Evolutionary conservation across 1,139 yeast genomes (phyloP).

Genomic region (Geotrichum histeridarum): DNA sequence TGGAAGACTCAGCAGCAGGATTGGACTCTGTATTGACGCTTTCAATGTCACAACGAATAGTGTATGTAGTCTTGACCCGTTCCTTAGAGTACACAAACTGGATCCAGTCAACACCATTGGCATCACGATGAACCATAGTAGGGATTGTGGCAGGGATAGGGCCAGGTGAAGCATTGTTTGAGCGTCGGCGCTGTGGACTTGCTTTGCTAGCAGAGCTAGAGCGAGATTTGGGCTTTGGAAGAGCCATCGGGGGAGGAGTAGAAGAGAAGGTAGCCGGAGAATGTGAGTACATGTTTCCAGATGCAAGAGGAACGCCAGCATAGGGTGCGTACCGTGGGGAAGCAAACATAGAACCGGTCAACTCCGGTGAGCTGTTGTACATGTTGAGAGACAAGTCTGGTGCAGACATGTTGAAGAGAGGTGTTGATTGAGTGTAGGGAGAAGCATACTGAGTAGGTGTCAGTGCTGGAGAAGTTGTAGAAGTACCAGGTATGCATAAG

Average conservation of each 20-base stretch:
- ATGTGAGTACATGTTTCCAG: not conserved
- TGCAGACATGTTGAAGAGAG: not conserved
- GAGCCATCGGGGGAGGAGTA: not conserved
- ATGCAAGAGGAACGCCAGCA: not conserved
- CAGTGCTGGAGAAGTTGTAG: not conserved
- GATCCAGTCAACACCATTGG: constrained; percentile 37
- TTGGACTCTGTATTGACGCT: constrained; percentile 26
- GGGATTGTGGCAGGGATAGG: constrained; percentile 20
- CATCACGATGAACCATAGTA: constrained; percentile 31
- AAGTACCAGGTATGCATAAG: not conserved
- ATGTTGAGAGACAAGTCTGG: not conserved
- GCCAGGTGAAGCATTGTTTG: not conserved
- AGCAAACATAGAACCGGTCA: not conserved
- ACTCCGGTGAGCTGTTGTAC: not conserved
- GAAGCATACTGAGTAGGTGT: not conserved
- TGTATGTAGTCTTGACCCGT: constrained; percentile 32
- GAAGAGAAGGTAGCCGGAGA: not conserved
- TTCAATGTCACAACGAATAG: constrained; percentile 37
- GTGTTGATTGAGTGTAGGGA: not conserved
- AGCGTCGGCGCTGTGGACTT: not conserved
- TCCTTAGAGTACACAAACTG: constrained; percentile 37
- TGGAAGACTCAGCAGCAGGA: not conserved
- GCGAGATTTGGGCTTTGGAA: not conserved
- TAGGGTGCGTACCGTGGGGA: not conserved
- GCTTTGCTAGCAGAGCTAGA: not conserved